Evolutionary conservation across 1,284 basidiomycete genomes (phyloP), one percentile per base, ranked within the genome.

Genomic region (Clitocybe nebularis): DNA sequence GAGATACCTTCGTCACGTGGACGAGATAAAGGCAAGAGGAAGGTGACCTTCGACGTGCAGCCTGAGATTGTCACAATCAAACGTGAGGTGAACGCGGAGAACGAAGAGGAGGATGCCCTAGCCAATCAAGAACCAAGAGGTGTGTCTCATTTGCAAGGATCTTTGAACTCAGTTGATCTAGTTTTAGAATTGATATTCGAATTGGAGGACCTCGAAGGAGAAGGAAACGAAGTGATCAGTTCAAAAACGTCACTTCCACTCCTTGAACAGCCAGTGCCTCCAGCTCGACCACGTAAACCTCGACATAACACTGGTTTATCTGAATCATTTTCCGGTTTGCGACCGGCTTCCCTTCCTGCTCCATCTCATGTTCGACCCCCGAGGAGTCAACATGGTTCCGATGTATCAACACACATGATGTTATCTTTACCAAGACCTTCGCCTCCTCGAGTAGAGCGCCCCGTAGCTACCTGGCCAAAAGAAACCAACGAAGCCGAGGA

Each of bases 141-240:
- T 72, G 46, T 45, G 57, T 47, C 20, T 35, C 28, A 19, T 17
- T 17, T 22, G 3, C 3, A 5, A 24, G 23, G n/a, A 13, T 22
- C 13, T 8, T 7, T 32, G 3, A 28, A 17, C 3, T 16, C 20
- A 32, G 13, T 38, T 2, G 24, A 16, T 17, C 5, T 21, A 86
- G 84, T n/a, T n/a, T n/a, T n/a, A n/a, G n/a, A 81, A 41, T 67
- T 79, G 64, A 74, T 89, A 28, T 89, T 89, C 51, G 75, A 79
- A 36, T 63, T 87, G 49, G 84, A 88, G 42, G 76, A 84, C 41
- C 61, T 83, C 49, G 82, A 83, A 36, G 72, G 72, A 22, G 74
- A 71, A 45, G 66, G 53, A 9, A 58, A 59, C 35, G 65, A 68
- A 21, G 62, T 54, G 19, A 49, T 46, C 48, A 53, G 57, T 44